These are phyloP conservation scores for Tarenaya hassleriana DNA, from an alignment of 345 rosid genomes.

Conservation along the genomic window DNA sequence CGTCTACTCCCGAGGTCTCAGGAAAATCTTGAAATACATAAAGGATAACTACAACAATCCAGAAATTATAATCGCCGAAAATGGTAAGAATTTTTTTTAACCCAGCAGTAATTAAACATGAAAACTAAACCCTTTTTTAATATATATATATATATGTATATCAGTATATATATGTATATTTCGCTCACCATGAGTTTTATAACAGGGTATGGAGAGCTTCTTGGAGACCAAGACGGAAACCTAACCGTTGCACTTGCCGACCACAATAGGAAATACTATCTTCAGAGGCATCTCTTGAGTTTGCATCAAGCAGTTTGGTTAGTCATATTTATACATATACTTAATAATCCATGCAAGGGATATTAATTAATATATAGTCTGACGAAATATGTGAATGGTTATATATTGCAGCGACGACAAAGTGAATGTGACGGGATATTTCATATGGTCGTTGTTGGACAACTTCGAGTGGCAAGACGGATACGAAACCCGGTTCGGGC, in stretches of 20 bases:
- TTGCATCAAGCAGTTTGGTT: conserved; percentile 25
- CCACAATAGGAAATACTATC: conserved; percentile 17
- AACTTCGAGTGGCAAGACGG: conserved; percentile 39
- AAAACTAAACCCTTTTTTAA: not conserved
- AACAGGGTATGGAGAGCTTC: conserved; percentile 21
- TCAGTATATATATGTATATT: too few species aligned
- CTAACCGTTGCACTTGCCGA: conserved; percentile 12
- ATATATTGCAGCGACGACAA: conserved; percentile 25
- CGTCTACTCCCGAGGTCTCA: conserved; percentile 24
- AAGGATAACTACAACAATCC: conserved; percentile 33
- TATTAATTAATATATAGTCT: too few species aligned
- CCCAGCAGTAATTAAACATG: too few species aligned
- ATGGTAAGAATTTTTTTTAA: conserved; percentile 44
- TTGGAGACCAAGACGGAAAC: conserved; percentile 5
- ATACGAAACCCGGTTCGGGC: conserved; percentile 32
- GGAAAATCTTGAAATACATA: conserved; percentile 28
- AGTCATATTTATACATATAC: too few species aligned
- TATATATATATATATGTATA: too few species aligned
- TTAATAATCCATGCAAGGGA: too few species aligned
- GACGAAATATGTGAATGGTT: too few species aligned
- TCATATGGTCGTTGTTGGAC: conserved; percentile 43
- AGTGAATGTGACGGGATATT: conserved; percentile 35
- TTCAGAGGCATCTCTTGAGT: conserved; percentile 21
- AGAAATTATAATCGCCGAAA: conserved; percentile 37
- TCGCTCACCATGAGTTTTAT: not conserved